Percentiles rank a stretch among this genome's conserved stretches.
Conservation (phyloP, 2,329 filamentous ascomycete genomes). For the Verticillium tricorpus region DNA sequence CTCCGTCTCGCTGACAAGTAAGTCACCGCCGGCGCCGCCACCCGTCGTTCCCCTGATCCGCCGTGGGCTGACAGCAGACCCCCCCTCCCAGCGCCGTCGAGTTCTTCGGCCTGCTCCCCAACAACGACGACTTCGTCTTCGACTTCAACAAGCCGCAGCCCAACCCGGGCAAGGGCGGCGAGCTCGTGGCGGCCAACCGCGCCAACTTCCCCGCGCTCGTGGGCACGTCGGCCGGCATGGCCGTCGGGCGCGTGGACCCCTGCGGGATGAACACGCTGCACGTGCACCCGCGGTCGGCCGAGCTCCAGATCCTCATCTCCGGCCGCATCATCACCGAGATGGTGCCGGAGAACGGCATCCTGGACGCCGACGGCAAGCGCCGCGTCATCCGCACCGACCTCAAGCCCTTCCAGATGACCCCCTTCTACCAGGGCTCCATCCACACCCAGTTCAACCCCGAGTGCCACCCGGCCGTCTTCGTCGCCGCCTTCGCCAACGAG, state of each 20-base stretch:
- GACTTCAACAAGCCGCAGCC: constrained; percentile 34
- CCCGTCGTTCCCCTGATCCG: neutral
- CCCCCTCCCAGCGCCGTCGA: constrained; percentile 30
- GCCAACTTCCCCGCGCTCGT: constrained; percentile 54
- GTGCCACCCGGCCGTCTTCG: constrained; percentile 44
- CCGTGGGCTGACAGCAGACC: constrained; percentile 9
- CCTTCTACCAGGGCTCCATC: constrained; percentile 49
- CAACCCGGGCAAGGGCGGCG: constrained; percentile 35
- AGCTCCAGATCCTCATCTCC: constrained; percentile 47
- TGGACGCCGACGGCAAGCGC: constrained; percentile 24
- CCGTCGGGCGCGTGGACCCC: constrained; percentile 43
- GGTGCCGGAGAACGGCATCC: constrained; percentile 47
- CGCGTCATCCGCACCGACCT: constrained; percentile 29
- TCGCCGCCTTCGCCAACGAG: constrained; percentile 44
- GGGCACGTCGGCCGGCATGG: constrained; percentile 44
- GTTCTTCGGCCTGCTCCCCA: constrained; percentile 35
- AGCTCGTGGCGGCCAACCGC: constrained; percentile 48
- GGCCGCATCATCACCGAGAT: constrained; percentile 47
- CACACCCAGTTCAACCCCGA: constrained; percentile 55
- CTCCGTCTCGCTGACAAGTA: constrained; percentile 34
- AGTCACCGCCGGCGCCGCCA: constrained; percentile 9
- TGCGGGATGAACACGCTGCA: constrained; percentile 56
- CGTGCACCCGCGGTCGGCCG: constrained; percentile 48
- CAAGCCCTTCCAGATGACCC: constrained; percentile 41
- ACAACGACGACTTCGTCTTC: constrained; percentile 43